phyloP scores from a whole-genome alignment of 805 yeast genomes.

The Starmerella riodocensis region DNA sequence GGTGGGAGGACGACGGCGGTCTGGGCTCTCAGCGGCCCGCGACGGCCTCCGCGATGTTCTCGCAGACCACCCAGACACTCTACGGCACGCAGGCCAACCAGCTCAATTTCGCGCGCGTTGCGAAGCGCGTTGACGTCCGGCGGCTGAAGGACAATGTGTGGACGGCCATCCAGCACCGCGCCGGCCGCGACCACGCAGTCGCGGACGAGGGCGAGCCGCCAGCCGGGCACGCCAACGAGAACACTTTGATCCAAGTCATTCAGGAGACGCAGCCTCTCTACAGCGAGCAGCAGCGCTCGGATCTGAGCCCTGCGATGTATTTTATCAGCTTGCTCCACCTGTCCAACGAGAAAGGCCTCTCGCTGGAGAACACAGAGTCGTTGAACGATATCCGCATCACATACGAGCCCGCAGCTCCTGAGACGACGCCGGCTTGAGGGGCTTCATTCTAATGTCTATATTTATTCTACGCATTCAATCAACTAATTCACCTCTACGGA shows the following conservation, averaged over 20 bases:
- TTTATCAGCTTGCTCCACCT: constrained; percentile 72
- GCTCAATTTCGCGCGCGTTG: constrained; percentile 50
- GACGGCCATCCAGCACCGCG: constrained; percentile 31
- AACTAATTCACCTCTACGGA: too few species aligned
- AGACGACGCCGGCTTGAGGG: too few species aligned
- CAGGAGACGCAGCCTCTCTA: constrained; percentile 40
- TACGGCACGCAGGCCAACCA: constrained; percentile 20
- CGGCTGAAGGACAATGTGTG: constrained; percentile 63
- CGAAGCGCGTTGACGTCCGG: constrained; percentile 69
- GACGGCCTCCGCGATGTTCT: constrained; percentile 16
- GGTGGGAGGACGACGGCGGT: constrained; percentile 8
- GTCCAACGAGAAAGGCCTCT: constrained; percentile 73
- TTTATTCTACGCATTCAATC: too few species aligned
- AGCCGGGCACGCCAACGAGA: neutral
- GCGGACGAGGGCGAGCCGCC: neutral
- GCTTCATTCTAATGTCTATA: too few species aligned
- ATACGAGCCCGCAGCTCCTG: neutral
- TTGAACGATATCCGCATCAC: constrained; percentile 23
- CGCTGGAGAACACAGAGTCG: constrained; percentile 37
- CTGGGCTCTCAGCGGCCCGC: neutral
- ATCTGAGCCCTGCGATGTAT: constrained; percentile 71
- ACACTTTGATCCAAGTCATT: constrained; percentile 36
- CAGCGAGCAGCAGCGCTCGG: constrained; percentile 42
- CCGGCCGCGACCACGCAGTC: neutral
- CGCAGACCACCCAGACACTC: constrained; percentile 4